Evolutionary conservation across 2,329 filamentous ascomycete species (phyloP).

Genomic region (Tolypocladium ovalisporum): DNA sequence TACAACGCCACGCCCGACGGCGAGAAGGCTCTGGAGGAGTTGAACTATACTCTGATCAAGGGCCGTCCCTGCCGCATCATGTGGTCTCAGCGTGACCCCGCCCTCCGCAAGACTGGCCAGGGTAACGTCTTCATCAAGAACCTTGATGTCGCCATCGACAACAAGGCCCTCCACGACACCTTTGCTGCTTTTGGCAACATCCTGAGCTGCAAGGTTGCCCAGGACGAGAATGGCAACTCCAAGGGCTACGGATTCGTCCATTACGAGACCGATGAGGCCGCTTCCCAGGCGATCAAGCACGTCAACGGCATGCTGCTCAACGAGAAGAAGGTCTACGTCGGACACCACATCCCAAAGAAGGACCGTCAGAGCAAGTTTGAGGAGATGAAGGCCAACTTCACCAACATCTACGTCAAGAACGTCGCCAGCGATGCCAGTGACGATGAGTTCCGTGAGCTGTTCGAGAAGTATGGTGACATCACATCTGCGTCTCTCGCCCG

Average conservation of each 20-base stretch:
- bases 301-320: constrained; percentile 99
- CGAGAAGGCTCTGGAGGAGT: constrained; percentile 95
- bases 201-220: constrained; percentile 97
- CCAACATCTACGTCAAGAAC: constrained; percentile 99
- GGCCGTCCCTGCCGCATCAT: constrained; percentile 98
- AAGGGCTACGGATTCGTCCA: constrained; percentile 99
- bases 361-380: constrained; percentile 99
- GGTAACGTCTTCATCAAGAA: constrained; percentile 99
- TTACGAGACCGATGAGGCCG: constrained; percentile 98
- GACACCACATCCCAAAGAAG: constrained; percentile 99
- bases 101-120: constrained; percentile 97
- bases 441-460: constrained; percentile 87
- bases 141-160: constrained; percentile 95
- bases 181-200: constrained; percentile 99
- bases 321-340: constrained; percentile 99
- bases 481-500: constrained; percentile 91
- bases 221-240: constrained; percentile 92
- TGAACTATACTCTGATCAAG: constrained; percentile 99
- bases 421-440: constrained; percentile 75
- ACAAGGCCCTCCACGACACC: constrained; percentile 99
- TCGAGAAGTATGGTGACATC: constrained; percentile 86
- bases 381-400: constrained; percentile 99
- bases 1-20: constrained; percentile 97
- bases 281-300: constrained; percentile 95
- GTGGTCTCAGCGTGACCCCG: constrained; percentile 99